A percentile compares a stretch with the other conserved stretches of the same genome.
Conservation (phyloP, 108 stramenopile species). For the Cyclostephanos invisitatus region DNA sequence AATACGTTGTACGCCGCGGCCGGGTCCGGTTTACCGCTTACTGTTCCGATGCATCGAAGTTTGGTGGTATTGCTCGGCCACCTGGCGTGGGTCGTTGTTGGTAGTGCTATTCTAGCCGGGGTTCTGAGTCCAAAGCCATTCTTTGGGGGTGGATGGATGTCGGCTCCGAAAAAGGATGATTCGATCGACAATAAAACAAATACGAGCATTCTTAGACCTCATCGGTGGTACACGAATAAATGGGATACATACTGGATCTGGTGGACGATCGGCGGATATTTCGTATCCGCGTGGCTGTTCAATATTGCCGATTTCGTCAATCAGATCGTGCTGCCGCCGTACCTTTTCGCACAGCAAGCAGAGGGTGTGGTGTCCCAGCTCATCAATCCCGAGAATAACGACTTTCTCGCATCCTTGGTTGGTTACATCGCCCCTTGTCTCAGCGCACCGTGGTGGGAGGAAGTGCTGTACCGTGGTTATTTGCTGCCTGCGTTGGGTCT, state of each 20-base stretch:
- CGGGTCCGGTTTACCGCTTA: conserved; percentile 63
- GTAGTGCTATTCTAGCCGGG: conserved; percentile 60
- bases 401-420: conserved; percentile 73
- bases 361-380: conserved; percentile 85
- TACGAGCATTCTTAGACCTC: conserved; percentile 17
- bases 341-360: conserved; percentile 59
- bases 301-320: conserved; percentile 89
- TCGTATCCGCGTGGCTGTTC: conserved; percentile 85
- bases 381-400: conserved; percentile 91
- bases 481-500: conserved; percentile 71
- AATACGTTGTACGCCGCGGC: conserved; percentile 72
- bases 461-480: conserved; percentile 91
- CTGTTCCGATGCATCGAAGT: conserved; percentile 84
- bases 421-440: conserved; percentile 94
- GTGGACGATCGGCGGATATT: conserved; percentile 95
- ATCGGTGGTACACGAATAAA: conserved; percentile 58
- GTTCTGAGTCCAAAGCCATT: conserved; percentile 75
- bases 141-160: conserved; percentile 56
- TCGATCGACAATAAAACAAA: not conserved
- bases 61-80: conserved; percentile 88
- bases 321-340: conserved; percentile 80
- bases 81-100: conserved; percentile 79
- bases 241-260: conserved; percentile 84
- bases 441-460: conserved; percentile 93
- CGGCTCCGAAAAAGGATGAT: not conserved